These are phyloP conservation scores for Terana coerulea DNA, from an alignment of 768 basidiomycete species.

Conservation along the genomic window DNA sequence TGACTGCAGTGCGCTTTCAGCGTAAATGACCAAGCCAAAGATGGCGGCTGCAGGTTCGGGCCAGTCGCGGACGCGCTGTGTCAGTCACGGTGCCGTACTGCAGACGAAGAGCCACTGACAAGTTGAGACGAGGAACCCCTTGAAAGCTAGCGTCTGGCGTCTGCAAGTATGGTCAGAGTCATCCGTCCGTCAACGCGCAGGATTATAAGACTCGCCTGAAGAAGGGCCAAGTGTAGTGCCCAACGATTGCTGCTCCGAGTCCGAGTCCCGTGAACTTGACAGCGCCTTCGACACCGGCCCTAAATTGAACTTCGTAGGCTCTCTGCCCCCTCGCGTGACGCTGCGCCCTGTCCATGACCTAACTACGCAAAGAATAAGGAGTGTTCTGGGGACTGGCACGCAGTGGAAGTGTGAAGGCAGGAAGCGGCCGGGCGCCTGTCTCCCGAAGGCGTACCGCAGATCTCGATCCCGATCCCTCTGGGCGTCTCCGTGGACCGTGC, in stretches of 20 bases:
- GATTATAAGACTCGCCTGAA: constrained; percentile 49
- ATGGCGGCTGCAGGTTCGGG: constrained; percentile 41
- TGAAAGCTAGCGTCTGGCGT: constrained; percentile 77
- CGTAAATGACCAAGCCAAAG: constrained; percentile 67
- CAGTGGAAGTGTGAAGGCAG: too few relatives aligned
- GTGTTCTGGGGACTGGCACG: too few relatives aligned
- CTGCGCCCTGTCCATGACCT: constrained; percentile 20
- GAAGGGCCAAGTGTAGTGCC: constrained; percentile 66
- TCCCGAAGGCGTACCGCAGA: too few relatives aligned
- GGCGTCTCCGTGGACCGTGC: too few relatives aligned
- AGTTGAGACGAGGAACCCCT: constrained; percentile 66
- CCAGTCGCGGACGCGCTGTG: constrained; percentile 7
- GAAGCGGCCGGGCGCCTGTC: too few relatives aligned
- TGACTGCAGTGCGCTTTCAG: constrained; percentile 69
- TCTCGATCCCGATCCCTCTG: too few relatives aligned
- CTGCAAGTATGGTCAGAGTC: constrained; percentile 32
- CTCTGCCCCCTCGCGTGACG: constrained; percentile 22
- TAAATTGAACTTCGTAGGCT: constrained; percentile 22
- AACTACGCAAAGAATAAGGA: too few relatives aligned
- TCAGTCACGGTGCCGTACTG: constrained; percentile 19
- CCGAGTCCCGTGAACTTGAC: constrained; percentile 50
- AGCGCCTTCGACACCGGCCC: constrained; percentile 43
- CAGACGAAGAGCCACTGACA: constrained; percentile 43
- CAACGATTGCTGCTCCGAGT: constrained; percentile 55
- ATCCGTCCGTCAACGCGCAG: neutral